Evolutionary conservation across 169 alveolate species (phyloP).

Genomic region (Plasmodium sp.): DNA sequence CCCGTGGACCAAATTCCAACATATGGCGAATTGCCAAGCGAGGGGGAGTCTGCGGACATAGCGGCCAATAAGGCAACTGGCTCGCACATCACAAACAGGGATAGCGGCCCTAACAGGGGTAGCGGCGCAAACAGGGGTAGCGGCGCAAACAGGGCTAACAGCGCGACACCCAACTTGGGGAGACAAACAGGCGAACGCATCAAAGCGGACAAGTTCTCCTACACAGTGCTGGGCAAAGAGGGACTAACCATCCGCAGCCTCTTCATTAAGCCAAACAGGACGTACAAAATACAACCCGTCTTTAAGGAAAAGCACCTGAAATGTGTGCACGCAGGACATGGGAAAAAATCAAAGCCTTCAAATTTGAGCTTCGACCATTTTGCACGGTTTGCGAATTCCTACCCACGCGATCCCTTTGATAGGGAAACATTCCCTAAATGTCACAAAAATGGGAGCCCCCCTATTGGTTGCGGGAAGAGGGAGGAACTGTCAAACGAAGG

Average conservation of each 20-base stretch:
- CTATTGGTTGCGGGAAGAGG: neutral
- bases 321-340: neutral
- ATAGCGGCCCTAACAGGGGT: neutral
- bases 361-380: neutral
- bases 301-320: conserved; percentile 15
- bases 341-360: neutral
- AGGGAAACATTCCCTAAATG: neutral
- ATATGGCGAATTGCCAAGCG: neutral
- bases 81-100: neutral
- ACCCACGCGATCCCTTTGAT: neutral
- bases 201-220: conserved; percentile 30
- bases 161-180: neutral
- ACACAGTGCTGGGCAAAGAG: conserved; percentile 21
- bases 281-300: conserved; percentile 29
- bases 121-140: neutral
- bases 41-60: neutral
- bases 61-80: neutral
- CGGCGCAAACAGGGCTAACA: neutral
- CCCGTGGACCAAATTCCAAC: neutral
- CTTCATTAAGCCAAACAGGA: conserved; percentile 29
- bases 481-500: neutral
- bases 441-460: neutral
- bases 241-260: conserved; percentile 9
- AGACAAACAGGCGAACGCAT: neutral
- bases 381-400: neutral